Percentiles rank a stretch among this genome's conserved stretches.
Evolutionary conservation across 2,329 filamentous ascomycete species (phyloP).

Genomic region (Didymosphaeria variabile): DNA sequence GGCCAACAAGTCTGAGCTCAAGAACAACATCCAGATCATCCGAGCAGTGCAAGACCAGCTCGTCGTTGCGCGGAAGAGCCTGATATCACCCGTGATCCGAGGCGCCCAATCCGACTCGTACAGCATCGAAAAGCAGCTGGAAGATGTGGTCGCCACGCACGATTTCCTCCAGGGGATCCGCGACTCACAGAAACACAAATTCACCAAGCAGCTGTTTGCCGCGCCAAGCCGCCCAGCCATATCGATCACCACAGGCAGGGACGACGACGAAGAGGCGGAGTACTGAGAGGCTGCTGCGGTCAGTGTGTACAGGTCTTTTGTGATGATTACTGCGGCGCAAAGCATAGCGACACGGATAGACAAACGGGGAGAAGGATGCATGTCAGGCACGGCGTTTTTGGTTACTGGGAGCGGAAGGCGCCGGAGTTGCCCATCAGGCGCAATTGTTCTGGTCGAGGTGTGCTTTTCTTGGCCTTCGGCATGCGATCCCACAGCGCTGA

Average conservation of each 20-base stretch:
- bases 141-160: slow-evolving; percentile 81
- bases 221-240: slow-evolving; percentile 39
- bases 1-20: slow-evolving; percentile 84
- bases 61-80: slow-evolving; percentile 81
- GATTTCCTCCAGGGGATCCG: slow-evolving; percentile 78
- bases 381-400: slow-evolving; percentile 17
- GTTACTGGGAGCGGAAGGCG: slow-evolving; percentile 16
- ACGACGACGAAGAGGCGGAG: slow-evolving; percentile 29
- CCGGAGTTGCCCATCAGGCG: slow-evolving; percentile 5
- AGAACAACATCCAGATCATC: slow-evolving; percentile 86
- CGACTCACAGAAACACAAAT: slow-evolving; percentile 80
- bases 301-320: slow-evolving; percentile 3
- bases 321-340: slow-evolving; percentile 15
- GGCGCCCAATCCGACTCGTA: slow-evolving; percentile 73
- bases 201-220: slow-evolving; percentile 77
- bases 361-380: slow-evolving; percentile 12
- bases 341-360: slow-evolving; percentile 24
- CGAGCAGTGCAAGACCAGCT: slow-evolving; percentile 86
- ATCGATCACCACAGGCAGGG: slow-evolving; percentile 33
- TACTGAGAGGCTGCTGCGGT: slow-evolving; percentile 13
- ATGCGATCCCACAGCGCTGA: background rate
- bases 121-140: slow-evolving; percentile 84
- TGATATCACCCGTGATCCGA: slow-evolving; percentile 84
- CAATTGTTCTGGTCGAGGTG: background rate
- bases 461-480: background rate